Conservation (phyloP, 345 rosid genomes). For the Geranium rotundifolium region DNA sequence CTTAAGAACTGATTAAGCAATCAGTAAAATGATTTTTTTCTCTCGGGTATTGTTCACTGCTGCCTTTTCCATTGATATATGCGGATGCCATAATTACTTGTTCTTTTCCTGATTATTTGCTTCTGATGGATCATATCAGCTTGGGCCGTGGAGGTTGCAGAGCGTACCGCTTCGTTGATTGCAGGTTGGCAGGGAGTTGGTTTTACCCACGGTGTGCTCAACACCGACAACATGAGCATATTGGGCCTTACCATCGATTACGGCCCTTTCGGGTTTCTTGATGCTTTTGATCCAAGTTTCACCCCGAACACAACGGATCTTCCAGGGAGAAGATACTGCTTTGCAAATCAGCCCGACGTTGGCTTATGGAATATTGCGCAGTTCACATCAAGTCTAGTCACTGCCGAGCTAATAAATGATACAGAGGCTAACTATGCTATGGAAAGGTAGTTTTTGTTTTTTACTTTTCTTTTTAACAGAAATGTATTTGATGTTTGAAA, state of each 20-base stretch:
- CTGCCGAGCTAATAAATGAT: slow-evolving; percentile 66
- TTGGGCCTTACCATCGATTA: slow-evolving; percentile 92
- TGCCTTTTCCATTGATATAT: no score
- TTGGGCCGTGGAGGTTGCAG: slow-evolving; percentile 88
- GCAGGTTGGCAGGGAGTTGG: slow-evolving; percentile 98
- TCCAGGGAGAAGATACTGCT: slow-evolving; percentile 92
- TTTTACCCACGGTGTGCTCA: slow-evolving; percentile 93
- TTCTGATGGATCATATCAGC: slow-evolving; percentile 35
- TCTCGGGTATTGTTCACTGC: no score
- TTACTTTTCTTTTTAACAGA: neutral
- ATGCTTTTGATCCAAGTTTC: slow-evolving; percentile 93
- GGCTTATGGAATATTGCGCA: slow-evolving; percentile 92
- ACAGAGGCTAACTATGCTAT: slow-evolving; percentile 79
- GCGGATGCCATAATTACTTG: neutral
- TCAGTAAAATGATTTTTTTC: no score
- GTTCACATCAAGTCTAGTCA: slow-evolving; percentile 50
- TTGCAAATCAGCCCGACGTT: slow-evolving; percentile 94
- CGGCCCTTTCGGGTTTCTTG: slow-evolving; percentile 96
- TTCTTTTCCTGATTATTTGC: slow-evolving; percentile 11
- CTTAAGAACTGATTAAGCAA: no score
- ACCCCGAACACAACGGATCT: slow-evolving; percentile 98
- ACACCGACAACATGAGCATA: slow-evolving; percentile 97
- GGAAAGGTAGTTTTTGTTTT: slow-evolving; percentile 56
- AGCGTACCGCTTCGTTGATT: slow-evolving; percentile 72
- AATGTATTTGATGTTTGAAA: neutral